Percentiles rank a stretch among this genome's conserved stretches.
Conservation (phyloP, 1,284 basidiomycete species). For the Marasmius sp. region DNA sequence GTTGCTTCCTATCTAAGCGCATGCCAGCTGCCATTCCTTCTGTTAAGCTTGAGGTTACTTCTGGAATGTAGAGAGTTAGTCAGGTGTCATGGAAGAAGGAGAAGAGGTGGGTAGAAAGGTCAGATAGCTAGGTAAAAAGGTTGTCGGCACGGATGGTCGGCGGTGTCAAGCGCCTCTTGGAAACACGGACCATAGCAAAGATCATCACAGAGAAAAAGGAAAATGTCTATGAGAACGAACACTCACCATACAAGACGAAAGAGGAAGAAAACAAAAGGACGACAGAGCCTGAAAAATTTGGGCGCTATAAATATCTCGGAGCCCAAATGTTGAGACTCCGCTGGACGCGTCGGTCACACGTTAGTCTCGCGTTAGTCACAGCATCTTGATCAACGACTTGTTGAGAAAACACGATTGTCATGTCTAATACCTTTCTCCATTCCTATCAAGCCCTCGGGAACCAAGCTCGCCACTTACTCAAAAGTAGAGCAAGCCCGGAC, state of each 20-base stretch:
- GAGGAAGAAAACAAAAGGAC: background rate
- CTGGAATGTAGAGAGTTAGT: background rate
- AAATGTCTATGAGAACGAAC: background rate
- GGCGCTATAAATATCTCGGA: background rate
- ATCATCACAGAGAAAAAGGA: constrained; percentile 61
- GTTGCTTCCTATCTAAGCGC: too few relatives aligned
- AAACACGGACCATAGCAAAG: constrained; percentile 98
- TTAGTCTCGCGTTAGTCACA: background rate
- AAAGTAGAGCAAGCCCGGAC: too few relatives aligned
- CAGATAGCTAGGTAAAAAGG: constrained; percentile 84
- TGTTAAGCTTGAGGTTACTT: too few relatives aligned
- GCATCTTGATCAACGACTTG: background rate
- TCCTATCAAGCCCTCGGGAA: too few relatives aligned
- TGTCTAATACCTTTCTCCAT: too few relatives aligned
- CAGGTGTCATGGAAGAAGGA: background rate
- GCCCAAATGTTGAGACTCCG: background rate
- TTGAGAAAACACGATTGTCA: too few relatives aligned
- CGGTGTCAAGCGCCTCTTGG: constrained; percentile 98
- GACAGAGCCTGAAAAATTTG: background rate
- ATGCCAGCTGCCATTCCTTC: too few relatives aligned
- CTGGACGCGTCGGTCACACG: background rate
- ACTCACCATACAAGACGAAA: background rate
- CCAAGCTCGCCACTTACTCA: too few relatives aligned
- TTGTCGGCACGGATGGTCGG: constrained; percentile 80
- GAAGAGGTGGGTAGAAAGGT: constrained; percentile 35